phyloP scores from a whole-genome alignment of 352 stramenopile species.

The Halophytophthora polymorphica region DNA sequence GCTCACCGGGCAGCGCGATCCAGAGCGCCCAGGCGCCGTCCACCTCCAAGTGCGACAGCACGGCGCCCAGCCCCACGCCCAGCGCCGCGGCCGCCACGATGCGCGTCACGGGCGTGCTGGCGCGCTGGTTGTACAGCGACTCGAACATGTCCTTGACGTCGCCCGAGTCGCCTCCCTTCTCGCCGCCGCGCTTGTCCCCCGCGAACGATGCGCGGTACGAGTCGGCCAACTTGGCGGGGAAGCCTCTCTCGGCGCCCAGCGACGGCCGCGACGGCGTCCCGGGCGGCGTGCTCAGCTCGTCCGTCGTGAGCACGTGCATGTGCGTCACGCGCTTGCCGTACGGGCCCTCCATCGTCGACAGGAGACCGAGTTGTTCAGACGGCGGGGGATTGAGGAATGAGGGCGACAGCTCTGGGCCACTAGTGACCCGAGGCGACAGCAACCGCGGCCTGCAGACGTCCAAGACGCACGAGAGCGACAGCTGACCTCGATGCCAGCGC shows the following conservation, averaged over 20 bases:
- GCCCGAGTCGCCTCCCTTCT: constrained; percentile 6
- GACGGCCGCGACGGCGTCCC: constrained; percentile 17
- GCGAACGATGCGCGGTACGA: constrained; percentile 20
- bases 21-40: constrained; percentile 26
- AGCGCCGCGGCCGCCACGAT: constrained; percentile 36
- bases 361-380: too few relatives aligned
- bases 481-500: too few relatives aligned
- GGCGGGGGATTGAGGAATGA: too few relatives aligned
- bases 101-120: constrained; percentile 32
- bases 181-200: constrained; percentile 7
- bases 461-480: too few relatives aligned
- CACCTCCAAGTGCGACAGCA: constrained; percentile 36
- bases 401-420: too few relatives aligned
- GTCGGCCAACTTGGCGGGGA: constrained; percentile 18
- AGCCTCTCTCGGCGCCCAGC: constrained; percentile 11
- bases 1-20: constrained; percentile 55
- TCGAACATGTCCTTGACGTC: constrained; percentile 35
- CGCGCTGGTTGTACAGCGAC: constrained; percentile 38
- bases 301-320: constrained; percentile 1
- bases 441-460: too few relatives aligned
- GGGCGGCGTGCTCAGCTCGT: constrained; percentile 25
- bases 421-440: too few relatives aligned
- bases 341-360: background rate
- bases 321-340: constrained; percentile 12
- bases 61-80: constrained; percentile 41